Evolutionary conservation across 345 rosid genomes (phyloP), one percentile per base, ranked within the genome.

Genomic region (Corchorus olitorius): DNA sequence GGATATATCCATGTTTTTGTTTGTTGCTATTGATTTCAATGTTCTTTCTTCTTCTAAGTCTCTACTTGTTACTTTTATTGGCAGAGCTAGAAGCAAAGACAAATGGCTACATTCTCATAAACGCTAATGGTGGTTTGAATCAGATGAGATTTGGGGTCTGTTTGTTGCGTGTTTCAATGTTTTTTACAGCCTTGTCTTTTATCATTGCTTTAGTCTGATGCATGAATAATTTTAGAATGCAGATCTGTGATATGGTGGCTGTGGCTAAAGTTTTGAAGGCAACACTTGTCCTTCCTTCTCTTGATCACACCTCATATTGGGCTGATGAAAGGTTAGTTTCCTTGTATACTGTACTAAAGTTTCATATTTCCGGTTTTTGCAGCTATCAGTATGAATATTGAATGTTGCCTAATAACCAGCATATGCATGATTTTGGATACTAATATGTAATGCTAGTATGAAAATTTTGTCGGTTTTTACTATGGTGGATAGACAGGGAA

Each of bases 81-180:
- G 81, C 94, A 95, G 98, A 82, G 89, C 80, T 88, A 76, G 92
- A 82, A 75, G 79, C 85, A 74, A 90, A 82, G 79, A 93, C 94
- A 10, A 89, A 92, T 85, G 98, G 97, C 15, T 95, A 89, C 84
- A 83, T 95, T 71, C 91, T 92, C 73, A 85, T 93, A 74, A 93
- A 92, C 86, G 97, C 98, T 60, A 95, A 95, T 81, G 99, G 99
- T 70, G 99, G 99, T 88, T 86, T 95, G 76, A 95, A 95, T 81
- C 99, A 95, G 91, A 93, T 95, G 99, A 88, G 99, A 92, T 93
- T 93, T 89, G 99, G 99, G 98, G 99, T 95, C 91, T 71, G 94
- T 87, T 85, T 88, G 58, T 88, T 86, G 76, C 80, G 80, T 70
- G 67, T 78, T 81, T 60, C 72, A 73, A 75, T 78, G 65, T 72